phyloP scores from a whole-genome alignment of 768 basidiomycete genomes.

The Serendipita sp. region DNA sequence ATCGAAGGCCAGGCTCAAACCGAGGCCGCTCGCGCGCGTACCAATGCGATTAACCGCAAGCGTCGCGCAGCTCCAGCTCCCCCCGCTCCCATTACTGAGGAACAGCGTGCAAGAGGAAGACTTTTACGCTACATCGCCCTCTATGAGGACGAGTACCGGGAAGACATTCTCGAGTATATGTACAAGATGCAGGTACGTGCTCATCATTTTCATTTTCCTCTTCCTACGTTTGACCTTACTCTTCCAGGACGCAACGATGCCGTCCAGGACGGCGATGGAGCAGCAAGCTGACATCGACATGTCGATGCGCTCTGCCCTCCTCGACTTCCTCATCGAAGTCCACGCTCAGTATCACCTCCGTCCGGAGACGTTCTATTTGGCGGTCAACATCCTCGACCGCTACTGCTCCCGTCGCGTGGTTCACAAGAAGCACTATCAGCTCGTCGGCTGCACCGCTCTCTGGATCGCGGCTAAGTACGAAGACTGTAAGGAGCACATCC shows the following conservation, averaged over 20 bases:
- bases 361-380: constrained; percentile 95
- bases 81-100: neutral
- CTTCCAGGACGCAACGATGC: constrained; percentile 64
- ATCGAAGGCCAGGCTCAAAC: neutral
- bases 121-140: constrained; percentile 20
- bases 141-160: constrained; percentile 88
- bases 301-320: constrained; percentile 98
- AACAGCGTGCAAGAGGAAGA: neutral
- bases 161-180: constrained; percentile 90
- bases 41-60: neutral
- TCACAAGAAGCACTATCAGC: constrained; percentile 98
- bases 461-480: constrained; percentile 99
- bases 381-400: constrained; percentile 97
- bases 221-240: constrained; percentile 7
- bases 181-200: constrained; percentile 93
- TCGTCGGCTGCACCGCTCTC: constrained; percentile 93
- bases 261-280: constrained; percentile 92
- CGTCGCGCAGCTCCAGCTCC: neutral
- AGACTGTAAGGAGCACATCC: constrained; percentile 96
- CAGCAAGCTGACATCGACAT: constrained; percentile 97
- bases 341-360: constrained; percentile 96
- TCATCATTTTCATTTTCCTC: neutral
- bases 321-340: constrained; percentile 97
- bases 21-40: neutral
- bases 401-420: constrained; percentile 98